Evolutionary conservation across 164 flowering plant genomes (phyloP).

Genomic region (Echeveria elegans): DNA sequence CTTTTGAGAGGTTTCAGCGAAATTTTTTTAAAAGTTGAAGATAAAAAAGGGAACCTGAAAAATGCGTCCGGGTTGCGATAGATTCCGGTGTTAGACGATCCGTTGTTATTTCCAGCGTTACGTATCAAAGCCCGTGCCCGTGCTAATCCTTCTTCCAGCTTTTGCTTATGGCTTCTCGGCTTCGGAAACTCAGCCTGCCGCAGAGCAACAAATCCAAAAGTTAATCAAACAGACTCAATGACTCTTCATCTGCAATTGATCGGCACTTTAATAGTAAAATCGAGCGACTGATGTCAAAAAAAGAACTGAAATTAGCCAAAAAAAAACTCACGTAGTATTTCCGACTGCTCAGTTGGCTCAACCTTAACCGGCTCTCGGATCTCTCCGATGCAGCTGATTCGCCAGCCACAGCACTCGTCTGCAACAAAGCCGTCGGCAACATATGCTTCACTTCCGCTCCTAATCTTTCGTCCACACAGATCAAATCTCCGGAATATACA

Average conservation of each 20-base stretch:
- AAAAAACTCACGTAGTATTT: background rate
- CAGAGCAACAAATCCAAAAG: too few relatives aligned
- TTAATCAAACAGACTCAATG: too few relatives aligned
- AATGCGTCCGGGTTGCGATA: constrained; percentile 46
- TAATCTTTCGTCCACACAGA: background rate
- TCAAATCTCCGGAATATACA: background rate
- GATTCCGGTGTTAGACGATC: constrained; percentile 7
- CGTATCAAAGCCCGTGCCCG: constrained; percentile 25
- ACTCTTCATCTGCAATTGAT: too few relatives aligned
- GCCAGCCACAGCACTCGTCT: too few relatives aligned
- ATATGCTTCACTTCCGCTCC: background rate
- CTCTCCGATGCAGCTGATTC: background rate
- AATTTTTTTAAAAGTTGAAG: too few relatives aligned
- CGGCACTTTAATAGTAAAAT: too few relatives aligned
- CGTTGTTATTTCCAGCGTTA: too few relatives aligned
- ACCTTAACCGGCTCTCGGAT: background rate
- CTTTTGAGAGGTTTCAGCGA: too few relatives aligned
- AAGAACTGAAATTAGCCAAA: too few relatives aligned
- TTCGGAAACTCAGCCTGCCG: too few relatives aligned
- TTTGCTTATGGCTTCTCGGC: background rate
- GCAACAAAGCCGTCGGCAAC: too few relatives aligned
- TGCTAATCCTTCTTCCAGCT: constrained; percentile 10
- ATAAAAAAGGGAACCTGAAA: constrained; percentile 27
- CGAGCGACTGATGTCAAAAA: too few relatives aligned
- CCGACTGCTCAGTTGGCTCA: background rate